Evolutionary conservation across 208 protist genomes (phyloP), one percentile per base, ranked within the genome.

Genomic region (Trypanosoma mega): DNA sequence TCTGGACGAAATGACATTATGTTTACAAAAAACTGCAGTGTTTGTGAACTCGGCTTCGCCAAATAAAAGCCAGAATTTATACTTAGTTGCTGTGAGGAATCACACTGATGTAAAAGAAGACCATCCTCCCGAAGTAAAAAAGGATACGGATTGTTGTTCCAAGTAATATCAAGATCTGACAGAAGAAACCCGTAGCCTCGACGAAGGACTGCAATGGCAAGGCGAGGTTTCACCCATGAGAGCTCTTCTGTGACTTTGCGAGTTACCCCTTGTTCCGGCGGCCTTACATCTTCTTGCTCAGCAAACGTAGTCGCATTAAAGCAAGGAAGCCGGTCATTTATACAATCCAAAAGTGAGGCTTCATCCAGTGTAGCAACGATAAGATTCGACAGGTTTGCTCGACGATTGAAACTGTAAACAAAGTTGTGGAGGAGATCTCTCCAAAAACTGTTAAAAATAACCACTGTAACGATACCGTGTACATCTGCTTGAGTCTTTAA

Each of bases 51-150:
- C 14, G 50, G 47, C 14, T 33, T 45, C 20, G 27, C 53, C 43
- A 75, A 50, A 47, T 75, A 75, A 34, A 75, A 66, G n/a, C 69
- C 69, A 12, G 62, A 67, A 48, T 75, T 75, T 30, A 75, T 70
- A 23, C 62, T 70, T 14, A 61, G 46, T 0, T 0, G 2, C 20
- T 8, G 4, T 18, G 4, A 29, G 16, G 47, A 44, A 54, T 75
- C 69, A 45, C 69, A 75, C 48, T 75, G 69, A 41, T 75, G 69
- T 27, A 53, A 4, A 34, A 75, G 14, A 48, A 63, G 53, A 8
- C 54, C 16, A 26, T 20, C 11, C 33, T 7, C 37, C 21, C 36
- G 6, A 7, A 67, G 24, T n/a, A 75, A 46, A 31, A 67, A n/a
- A 11, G 23, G 39, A 39, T 63, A 53, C 2, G 69, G 69, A 39